phyloP scores from a whole-genome alignment of 139 green algal genomes.

The Asterochloris sp. region DNA sequence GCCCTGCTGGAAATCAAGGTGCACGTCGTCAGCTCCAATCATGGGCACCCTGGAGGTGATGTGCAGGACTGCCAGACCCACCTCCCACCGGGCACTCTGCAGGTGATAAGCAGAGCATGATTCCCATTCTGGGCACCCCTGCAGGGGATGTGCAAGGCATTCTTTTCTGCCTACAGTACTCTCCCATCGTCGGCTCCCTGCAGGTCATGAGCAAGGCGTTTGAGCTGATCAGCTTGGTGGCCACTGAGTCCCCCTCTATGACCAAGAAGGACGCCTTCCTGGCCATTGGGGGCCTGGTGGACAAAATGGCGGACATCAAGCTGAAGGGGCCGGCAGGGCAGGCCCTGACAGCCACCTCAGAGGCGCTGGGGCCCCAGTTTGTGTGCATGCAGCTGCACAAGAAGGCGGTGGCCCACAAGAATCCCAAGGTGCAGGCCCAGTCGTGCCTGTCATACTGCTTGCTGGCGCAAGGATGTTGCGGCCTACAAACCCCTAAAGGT shows the following conservation, averaged over 20 bases:
- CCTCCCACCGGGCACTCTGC: background rate
- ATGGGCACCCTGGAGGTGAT: no score
- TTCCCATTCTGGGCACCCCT: no score
- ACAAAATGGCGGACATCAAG: constrained; percentile 82
- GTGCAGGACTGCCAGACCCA: background rate
- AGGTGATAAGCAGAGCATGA: no score
- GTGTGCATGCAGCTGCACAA: constrained; percentile 80
- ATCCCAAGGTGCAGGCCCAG: constrained; percentile 80
- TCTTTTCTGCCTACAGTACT: no score
- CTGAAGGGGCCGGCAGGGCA: constrained; percentile 56
- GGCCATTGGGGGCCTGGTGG: constrained; percentile 68
- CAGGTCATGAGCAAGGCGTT: constrained; percentile 86
- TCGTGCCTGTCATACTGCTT: background rate
- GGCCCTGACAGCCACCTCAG: constrained; percentile 61
- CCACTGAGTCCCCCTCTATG: constrained; percentile 37
- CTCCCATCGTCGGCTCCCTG: background rate
- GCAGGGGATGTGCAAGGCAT: no score
- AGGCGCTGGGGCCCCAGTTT: constrained; percentile 85
- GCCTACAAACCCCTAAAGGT: no score
- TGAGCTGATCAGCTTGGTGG: constrained; percentile 67
- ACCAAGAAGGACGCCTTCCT: constrained; percentile 53
- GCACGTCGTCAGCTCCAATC: no score
- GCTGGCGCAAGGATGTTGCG: no score
- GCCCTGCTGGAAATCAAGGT: no score
- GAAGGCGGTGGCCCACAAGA: constrained; percentile 81